Evolutionary conservation across 805 yeast genomes (phyloP), one percentile per base, ranked within the genome.

Genomic region (Candida odintsovae): DNA sequence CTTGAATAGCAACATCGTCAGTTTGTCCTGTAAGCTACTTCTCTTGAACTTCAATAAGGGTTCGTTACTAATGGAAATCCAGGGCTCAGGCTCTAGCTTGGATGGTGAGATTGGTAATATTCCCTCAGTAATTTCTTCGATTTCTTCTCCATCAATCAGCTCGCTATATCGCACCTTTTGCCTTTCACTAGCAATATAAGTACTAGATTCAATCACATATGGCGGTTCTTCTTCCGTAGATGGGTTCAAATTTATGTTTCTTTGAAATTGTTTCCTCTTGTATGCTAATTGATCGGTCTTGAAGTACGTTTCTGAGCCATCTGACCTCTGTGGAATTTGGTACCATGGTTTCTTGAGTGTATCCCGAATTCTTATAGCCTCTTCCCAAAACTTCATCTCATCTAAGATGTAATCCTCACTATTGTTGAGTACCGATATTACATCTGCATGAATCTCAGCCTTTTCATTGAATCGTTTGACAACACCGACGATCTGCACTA

Each of bases 351-450:
- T 51, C 5, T 41, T 40, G 25, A 71, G 46, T 9, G 51, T 40
- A 9, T 51, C 44, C 38, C 70, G 54, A 19, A 50, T 46, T 8
- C 50, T 36, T 31, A 70, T 28, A 0, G 66, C 57, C 7, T 41
- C 44, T 23, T 50, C 50, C 76, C 77, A 72, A 61, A 70, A 70
- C 9, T 54, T 50, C 9, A 70, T 40, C 44, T 73, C 75, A 4
- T 45, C 43, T 4, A 40, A 50, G 10, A 71, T 28, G 13, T 59
- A 59, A 6, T 49, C 44, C 12, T 47, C 40, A n/a, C 65, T 40
- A 16, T 57, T 59, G 13, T 53, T 47, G 31, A 55, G 28, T 4
- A 62, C 43, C 36, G 51, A 57, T 3, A 68, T 41, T 20, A 50
- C 48, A 1, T 63, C 63, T 0, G 66, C 67, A 7, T 58, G 54